Percentiles rank a stretch among this genome's conserved stretches.
These are phyloP conservation scores for Boechera stricta DNA, from an alignment of 345 rosid genomes.

Conservation along the genomic window DNA sequence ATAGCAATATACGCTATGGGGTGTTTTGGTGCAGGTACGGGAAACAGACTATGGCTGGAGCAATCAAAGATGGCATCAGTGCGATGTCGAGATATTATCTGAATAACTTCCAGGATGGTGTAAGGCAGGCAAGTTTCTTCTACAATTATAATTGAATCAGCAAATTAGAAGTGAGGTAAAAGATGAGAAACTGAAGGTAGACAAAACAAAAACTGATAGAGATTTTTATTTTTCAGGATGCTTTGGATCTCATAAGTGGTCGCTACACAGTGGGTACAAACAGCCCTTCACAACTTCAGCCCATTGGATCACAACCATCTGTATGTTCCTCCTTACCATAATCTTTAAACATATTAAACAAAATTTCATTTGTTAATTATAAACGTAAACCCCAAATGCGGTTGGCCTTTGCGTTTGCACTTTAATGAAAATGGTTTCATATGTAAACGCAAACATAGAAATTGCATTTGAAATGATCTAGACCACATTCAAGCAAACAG, in stretches of 20 bases:
- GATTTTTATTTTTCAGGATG: conserved; percentile 61
- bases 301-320: conserved; percentile 63
- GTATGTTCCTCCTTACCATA: conserved; percentile 52
- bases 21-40: conserved; percentile 66
- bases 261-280: conserved; percentile 68
- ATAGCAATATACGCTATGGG: neutral
- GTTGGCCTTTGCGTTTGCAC: neutral
- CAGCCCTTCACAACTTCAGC: conserved; percentile 76
- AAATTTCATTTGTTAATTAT: neutral
- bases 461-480: neutral
- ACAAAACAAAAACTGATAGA: conserved; percentile 4
- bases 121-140: conserved; percentile 79
- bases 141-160: neutral
- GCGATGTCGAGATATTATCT: conserved; percentile 90
- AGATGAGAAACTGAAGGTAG: conserved; percentile 11
- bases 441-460: neutral
- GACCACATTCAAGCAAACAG: neutral
- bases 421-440: neutral
- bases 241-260: conserved; percentile 93
- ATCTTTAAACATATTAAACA: neutral
- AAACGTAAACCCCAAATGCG: neutral
- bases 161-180: neutral
- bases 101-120: conserved; percentile 95
- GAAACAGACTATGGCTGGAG: conserved; percentile 78
- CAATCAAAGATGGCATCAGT: conserved; percentile 88